Base-by-base conservation (phyloP, 306 rosid species). In the Purshia tridentata region DNA sequence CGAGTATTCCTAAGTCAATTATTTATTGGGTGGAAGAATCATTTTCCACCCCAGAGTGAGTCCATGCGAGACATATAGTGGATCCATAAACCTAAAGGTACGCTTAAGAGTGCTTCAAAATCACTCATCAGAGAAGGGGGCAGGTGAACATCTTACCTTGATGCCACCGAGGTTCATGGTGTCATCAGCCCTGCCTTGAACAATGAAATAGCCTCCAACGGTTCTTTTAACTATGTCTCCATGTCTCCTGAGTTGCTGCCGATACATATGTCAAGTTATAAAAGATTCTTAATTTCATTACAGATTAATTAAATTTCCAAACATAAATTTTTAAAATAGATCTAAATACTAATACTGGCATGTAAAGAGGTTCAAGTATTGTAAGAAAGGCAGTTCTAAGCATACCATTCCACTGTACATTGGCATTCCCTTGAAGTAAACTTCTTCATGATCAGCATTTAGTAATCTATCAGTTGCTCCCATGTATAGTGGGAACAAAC, bases 81-180 rank as follows among this genome's bases (percentile, higher is more conserved):
- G 35, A 57, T 29, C 10, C 9, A 23, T 14, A 15, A 62, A 40
- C 46, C 9, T 8, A 8, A 62, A 3, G 13, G 65, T 6, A 59
- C 5, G 14, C 63, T 41, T 74, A 48, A 50, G 62, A 19, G 51
- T 65, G 73, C 29, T 35, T 74, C 46, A 46, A 67, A 59, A 41
- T 40, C 35, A 55, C 65, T 64, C 57, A 66, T 35, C 29, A 47
- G 19, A 57, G 5, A 45, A n/a, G 23, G 45, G 13, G 5, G 9
- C 13, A n/a, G 47, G 5, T 39, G 51, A 46, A 59, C 20, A 39
- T 23, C 2, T 20, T 79, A 93, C 97, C 97, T 91, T 93, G 73
- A 93, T 93, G 74, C 98, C 98, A 52, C 98, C 97, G 55, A 91
- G 92, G 81, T 87, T 93, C 98, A 93, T 93, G 53, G 98, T 93